Percentiles rank a stretch among this genome's conserved stretches.
Evolutionary conservation across 192 early-diverging fungal species (phyloP).

Genomic region (Podila verticillata): DNA sequence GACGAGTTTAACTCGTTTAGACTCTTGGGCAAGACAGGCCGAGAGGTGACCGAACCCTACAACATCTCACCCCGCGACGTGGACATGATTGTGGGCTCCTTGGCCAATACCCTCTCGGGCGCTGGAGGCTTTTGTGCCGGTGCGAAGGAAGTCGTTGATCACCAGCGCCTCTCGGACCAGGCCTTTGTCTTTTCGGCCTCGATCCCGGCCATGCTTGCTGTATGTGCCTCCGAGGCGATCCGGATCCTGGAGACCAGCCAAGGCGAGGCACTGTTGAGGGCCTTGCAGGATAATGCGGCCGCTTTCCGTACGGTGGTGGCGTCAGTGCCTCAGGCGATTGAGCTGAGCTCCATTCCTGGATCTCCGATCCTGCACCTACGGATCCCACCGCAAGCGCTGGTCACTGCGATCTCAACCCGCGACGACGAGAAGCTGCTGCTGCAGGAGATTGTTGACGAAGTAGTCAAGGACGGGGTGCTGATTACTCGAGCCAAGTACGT

Average conservation of each 20-base stretch:
- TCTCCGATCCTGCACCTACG: slow-evolving; percentile 87
- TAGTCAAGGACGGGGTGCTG: slow-evolving; percentile 82
- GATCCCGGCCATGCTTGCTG: slow-evolving; percentile 92
- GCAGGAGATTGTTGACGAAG: slow-evolving; percentile 84
- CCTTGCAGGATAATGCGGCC: slow-evolving; percentile 70
- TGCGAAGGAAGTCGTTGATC: slow-evolving; percentile 85
- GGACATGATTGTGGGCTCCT: slow-evolving; percentile 89
- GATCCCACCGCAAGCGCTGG: slow-evolving; percentile 55
- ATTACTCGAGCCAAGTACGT: slow-evolving; percentile 91
- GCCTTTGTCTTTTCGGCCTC: slow-evolving; percentile 96
- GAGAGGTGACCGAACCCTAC: slow-evolving; percentile 89
- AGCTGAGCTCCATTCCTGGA: slow-evolving; percentile 56
- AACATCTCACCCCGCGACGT: slow-evolving; percentile 77
- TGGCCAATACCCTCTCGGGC: slow-evolving; percentile 81
- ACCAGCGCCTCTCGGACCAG: slow-evolving; percentile 88
- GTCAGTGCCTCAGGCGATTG: slow-evolving; percentile 49
- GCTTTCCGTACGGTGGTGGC: slow-evolving; percentile 68
- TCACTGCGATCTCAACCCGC: slow-evolving; percentile 45
- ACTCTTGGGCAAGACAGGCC: slow-evolving; percentile 83
- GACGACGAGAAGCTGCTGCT: slow-evolving; percentile 81
- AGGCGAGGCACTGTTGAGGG: slow-evolving; percentile 58
- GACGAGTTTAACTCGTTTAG: slow-evolving; percentile 95
- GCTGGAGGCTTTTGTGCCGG: slow-evolving; percentile 96
- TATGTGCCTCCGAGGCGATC: slow-evolving; percentile 87
- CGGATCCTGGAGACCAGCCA: slow-evolving; percentile 57